Evolutionary conservation across 1,284 basidiomycete species (phyloP).

Genomic region (Trichosporon ovoides): DNA sequence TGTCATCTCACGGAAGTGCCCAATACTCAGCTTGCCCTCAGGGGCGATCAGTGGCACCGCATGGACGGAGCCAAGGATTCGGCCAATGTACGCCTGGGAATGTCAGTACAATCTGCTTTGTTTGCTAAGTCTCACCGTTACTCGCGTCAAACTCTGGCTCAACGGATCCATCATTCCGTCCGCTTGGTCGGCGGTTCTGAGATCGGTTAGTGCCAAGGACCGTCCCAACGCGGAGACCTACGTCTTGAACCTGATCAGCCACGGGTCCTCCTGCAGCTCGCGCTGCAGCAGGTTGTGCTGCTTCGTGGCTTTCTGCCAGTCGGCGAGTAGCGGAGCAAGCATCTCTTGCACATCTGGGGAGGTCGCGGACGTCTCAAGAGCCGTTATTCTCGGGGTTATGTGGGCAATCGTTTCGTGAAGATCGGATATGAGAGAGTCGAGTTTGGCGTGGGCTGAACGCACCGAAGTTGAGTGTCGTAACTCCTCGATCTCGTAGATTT

Average conservation of each 20-base stretch:
- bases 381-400: neutral
- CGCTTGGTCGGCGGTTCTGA: conserved; percentile 62
- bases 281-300: conserved; percentile 76
- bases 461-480: conserved; percentile 46
- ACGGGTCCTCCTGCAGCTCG: conserved; percentile 92
- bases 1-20: conserved; percentile 23
- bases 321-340: conserved; percentile 37
- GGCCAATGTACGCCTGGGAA: conserved; percentile 30
- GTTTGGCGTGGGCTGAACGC: conserved; percentile 50
- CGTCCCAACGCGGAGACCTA: conserved; percentile 51
- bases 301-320: conserved; percentile 74
- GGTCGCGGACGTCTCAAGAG: neutral
- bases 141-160: conserved; percentile 58
- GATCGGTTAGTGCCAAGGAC: conserved; percentile 4
- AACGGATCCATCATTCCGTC: conserved; percentile 94
- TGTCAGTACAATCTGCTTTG: conserved; percentile 3
- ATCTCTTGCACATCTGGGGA: conserved; percentile 5
- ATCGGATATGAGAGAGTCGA: conserved; percentile 23
- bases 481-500: conserved; percentile 39
- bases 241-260: conserved; percentile 88
- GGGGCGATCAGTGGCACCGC: conserved; percentile 25
- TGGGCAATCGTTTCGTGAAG: conserved; percentile 16
- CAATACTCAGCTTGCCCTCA: conserved; percentile 30
- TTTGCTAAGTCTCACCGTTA: conserved; percentile 24
- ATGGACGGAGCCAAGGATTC: conserved; percentile 21